Evolutionary conservation across 768 basidiomycete genomes (phyloP).

Genomic region (Tylopilus sp.): DNA sequence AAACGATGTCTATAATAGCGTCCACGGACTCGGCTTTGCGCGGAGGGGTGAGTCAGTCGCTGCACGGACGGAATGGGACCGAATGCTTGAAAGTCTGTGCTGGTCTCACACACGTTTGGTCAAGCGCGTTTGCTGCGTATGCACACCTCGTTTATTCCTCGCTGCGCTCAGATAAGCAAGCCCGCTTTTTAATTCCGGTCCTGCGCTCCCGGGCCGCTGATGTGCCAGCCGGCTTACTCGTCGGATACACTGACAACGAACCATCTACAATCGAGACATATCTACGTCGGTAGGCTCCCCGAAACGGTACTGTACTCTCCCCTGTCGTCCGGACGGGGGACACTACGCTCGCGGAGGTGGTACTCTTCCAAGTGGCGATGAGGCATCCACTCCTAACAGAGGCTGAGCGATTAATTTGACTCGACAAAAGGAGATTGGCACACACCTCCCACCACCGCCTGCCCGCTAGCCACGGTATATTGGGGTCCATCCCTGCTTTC

Average conservation of each 20-base stretch:
- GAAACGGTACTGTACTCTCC: conserved; percentile 47
- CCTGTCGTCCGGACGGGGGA: conserved; percentile 31
- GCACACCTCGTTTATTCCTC: conserved; percentile 23
- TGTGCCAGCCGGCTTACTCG: neutral
- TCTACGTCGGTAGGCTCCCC: conserved; percentile 25
- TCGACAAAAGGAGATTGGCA: conserved; percentile 28
- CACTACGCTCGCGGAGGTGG: conserved; percentile 37
- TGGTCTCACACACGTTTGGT: conserved; percentile 19
- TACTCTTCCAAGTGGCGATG: conserved; percentile 53
- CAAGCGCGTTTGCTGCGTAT: conserved; percentile 6
- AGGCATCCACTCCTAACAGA: conserved; percentile 38
- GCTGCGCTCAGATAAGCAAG: conserved; percentile 6
- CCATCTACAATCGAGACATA: neutral
- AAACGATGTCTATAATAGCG: neutral
- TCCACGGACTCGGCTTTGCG: conserved; percentile 1
- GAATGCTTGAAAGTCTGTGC: neutral
- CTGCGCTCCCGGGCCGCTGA: neutral
- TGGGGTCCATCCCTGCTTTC: conserved; percentile 68
- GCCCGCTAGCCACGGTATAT: conserved; percentile 59
- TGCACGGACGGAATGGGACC: neutral
- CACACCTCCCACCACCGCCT: conserved; percentile 86
- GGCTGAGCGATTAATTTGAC: conserved; percentile 19
- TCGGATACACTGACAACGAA: conserved; percentile 1
- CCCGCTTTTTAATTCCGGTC: neutral
- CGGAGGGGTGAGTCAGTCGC: too few relatives aligned